Evolutionary conservation across 1,284 basidiomycete species (phyloP).

Genomic region (Ustilago bromivora): DNA sequence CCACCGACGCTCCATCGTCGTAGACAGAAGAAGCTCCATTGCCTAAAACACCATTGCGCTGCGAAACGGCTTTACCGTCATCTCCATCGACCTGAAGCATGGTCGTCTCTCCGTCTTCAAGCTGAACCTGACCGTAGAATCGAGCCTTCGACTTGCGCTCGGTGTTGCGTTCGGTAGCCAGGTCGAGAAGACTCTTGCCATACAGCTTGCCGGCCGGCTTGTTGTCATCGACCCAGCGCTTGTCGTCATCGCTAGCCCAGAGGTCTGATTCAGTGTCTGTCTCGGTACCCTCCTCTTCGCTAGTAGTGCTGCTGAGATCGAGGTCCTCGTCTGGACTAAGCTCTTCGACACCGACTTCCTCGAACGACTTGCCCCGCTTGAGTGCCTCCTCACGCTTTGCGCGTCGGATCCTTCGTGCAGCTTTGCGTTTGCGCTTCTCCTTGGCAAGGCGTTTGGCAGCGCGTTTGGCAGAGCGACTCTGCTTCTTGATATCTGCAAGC

Average conservation of each 20-base stretch:
- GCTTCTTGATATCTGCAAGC: conserved; percentile 48
- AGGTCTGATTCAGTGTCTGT: conserved; percentile 46
- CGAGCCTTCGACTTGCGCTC: conserved; percentile 46
- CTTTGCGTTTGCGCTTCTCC: conserved; percentile 56
- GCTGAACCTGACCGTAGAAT: conserved; percentile 63
- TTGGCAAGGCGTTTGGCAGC: conserved; percentile 53
- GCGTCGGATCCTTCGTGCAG: conserved; percentile 49
- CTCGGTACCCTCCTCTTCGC: conserved; percentile 36
- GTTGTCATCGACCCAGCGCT: conserved; percentile 60
- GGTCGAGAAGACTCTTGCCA: conserved; percentile 64
- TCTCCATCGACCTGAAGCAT: conserved; percentile 31
- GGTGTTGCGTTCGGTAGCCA: conserved; percentile 45
- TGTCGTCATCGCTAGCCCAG: conserved; percentile 58
- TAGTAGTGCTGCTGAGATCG: conserved; percentile 52
- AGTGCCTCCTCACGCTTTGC: conserved; percentile 50
- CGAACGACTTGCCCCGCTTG: conserved; percentile 48
- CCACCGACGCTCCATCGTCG: conserved; percentile 47
- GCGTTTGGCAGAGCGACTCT: conserved; percentile 40
- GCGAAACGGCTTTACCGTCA: conserved; percentile 14
- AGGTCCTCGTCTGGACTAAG: conserved; percentile 63
- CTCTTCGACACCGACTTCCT: conserved; percentile 56
- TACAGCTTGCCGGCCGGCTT: conserved; percentile 66
- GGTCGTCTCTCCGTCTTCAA: conserved; percentile 43
- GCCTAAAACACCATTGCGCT: conserved; percentile 8
- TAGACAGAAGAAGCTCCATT: conserved; percentile 11